Evolutionary conservation across 2,329 filamentous ascomycete genomes (phyloP), one percentile per base, ranked within the genome.

Genomic region (Blastomyces emzantsi): DNA sequence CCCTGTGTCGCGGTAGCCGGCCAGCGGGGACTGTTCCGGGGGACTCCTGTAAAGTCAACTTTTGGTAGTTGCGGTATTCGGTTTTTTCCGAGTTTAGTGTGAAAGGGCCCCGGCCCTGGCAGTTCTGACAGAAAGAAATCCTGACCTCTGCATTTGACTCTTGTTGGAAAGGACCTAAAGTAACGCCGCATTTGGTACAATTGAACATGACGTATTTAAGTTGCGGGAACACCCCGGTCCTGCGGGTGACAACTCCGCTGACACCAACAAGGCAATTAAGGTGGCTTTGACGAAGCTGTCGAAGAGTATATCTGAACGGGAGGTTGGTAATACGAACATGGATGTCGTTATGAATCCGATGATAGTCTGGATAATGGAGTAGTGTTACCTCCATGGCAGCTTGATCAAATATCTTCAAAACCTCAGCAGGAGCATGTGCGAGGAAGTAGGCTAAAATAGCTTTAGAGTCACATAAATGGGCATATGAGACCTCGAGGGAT

Each of bases 121-220:
- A 99, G 74, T 90, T 94, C 73, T 97, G 93, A 74, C 94, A 99
- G 80, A 90, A 99, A 0, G 90, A 90, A 70, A 99, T 90, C 78
- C 93, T 96, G 73, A 99, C 92, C 76, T 99, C 94, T 54, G 92
- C 87, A 66, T 94, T 96, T 52, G 93, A 94, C 78, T 99, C 94
- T 72, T 99, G 94, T 73, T 96, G 93, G 80, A 97, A 99, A 22
- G 94, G 94, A 1, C 94, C 94, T 2, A 99, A 84, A 0, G 92
- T 96, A 56, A 90, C 85, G 66, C 90, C 90, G 72, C 94, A 99
- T 78, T 97, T 99, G 64, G 82, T 86, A 78, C 94, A 99, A 78
- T 97, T 90, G 73, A 99, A 97, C 78, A 97, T 96, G 79, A 99
- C 90, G 76, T 97, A 97, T 76, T 97, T 97, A 66, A 99, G 82